phyloP scores from a whole-genome alignment of 2,329 filamentous ascomycete genomes.

The Aspergillus viridinutans region DNA sequence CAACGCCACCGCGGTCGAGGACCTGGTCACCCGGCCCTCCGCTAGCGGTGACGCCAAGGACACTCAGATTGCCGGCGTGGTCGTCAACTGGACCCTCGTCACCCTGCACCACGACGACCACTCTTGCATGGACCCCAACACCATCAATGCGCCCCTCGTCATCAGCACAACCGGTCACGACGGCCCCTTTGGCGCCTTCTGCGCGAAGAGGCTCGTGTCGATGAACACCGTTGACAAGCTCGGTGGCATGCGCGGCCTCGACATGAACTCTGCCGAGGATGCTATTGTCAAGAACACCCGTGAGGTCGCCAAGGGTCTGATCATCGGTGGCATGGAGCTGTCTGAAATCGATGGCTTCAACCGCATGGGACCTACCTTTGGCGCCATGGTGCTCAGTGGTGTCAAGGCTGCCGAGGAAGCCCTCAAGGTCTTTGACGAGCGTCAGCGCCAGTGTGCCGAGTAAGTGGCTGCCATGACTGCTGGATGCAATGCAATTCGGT shows the following conservation, averaged over 20 bases:
- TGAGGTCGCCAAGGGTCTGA: slow-evolving; percentile 80
- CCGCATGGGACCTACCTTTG: slow-evolving; percentile 85
- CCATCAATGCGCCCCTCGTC: slow-evolving; percentile 85
- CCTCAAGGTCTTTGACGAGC: slow-evolving; percentile 68
- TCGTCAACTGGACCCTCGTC: slow-evolving; percentile 94
- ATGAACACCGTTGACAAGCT: slow-evolving; percentile 81
- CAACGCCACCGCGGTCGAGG: slow-evolving; percentile 89
- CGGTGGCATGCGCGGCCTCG: slow-evolving; percentile 86
- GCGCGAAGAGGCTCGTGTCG: slow-evolving; percentile 81
- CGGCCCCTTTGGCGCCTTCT: slow-evolving; percentile 86
- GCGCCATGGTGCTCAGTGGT: slow-evolving; percentile 81
- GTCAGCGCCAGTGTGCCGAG: slow-evolving; percentile 71
- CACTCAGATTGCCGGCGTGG: slow-evolving; percentile 77
- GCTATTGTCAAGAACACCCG: slow-evolving; percentile 89
- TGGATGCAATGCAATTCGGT: background rate
- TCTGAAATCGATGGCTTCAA: slow-evolving; percentile 87
- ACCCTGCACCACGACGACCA: slow-evolving; percentile 84
- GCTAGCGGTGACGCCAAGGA: slow-evolving; percentile 45
- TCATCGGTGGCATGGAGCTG: slow-evolving; percentile 93
- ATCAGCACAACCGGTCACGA: slow-evolving; percentile 91
- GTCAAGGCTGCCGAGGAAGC: slow-evolving; percentile 91
- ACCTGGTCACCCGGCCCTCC: slow-evolving; percentile 75
- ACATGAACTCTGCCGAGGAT: slow-evolving; percentile 89
- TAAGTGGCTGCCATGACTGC: slow-evolving; percentile 25
- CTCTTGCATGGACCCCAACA: slow-evolving; percentile 96